phyloP scores from a whole-genome alignment of 495 filamentous ascomycete species.

The Acidomyces sp. region DNA sequence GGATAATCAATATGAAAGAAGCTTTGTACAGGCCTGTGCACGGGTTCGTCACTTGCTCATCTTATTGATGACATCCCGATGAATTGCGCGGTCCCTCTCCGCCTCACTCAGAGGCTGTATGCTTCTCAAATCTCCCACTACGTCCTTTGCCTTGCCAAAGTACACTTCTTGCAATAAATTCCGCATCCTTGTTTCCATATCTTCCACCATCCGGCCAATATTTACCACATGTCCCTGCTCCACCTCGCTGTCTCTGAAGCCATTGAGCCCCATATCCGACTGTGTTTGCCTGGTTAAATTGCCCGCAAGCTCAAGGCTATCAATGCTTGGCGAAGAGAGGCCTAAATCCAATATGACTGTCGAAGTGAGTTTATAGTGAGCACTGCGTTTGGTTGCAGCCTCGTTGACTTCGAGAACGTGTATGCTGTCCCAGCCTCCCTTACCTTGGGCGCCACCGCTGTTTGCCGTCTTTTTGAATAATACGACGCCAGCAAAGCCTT shows the following conservation, averaged over 20 bases:
- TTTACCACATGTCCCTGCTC: conserved; percentile 93
- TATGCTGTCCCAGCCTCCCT: conserved; percentile 90
- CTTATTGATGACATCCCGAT: conserved; percentile 80
- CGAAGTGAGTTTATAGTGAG: conserved; percentile 94
- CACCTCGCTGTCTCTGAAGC: conserved; percentile 24
- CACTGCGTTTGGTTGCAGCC: conserved; percentile 55
- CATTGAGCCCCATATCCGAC: conserved; percentile 74
- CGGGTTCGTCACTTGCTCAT: conserved; percentile 43
- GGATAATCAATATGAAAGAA: no score
- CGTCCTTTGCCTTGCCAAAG: conserved; percentile 98
- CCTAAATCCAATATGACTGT: conserved; percentile 89
- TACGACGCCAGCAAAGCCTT: conserved; percentile 94
- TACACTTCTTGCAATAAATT: conserved; percentile 98
- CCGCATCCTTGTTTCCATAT: conserved; percentile 99
- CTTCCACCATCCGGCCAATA: conserved; percentile 83
- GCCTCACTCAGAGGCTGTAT: conserved; percentile 72
- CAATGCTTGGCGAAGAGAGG: conserved; percentile 55
- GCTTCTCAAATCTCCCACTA: conserved; percentile 95
- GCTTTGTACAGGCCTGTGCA: no score
- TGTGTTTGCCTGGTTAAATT: conserved; percentile 98
- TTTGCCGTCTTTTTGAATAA: conserved; percentile 63
- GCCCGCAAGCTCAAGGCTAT: conserved; percentile 83
- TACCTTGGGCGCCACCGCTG: conserved; percentile 6
- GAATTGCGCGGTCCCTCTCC: conserved; percentile 71
- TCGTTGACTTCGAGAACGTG: conserved; percentile 96